A percentile compares a stretch with the other conserved stretches of the same genome.
phyloP scores from a whole-genome alignment of 306 rosid genomes.

The Lablab purpureus region DNA sequence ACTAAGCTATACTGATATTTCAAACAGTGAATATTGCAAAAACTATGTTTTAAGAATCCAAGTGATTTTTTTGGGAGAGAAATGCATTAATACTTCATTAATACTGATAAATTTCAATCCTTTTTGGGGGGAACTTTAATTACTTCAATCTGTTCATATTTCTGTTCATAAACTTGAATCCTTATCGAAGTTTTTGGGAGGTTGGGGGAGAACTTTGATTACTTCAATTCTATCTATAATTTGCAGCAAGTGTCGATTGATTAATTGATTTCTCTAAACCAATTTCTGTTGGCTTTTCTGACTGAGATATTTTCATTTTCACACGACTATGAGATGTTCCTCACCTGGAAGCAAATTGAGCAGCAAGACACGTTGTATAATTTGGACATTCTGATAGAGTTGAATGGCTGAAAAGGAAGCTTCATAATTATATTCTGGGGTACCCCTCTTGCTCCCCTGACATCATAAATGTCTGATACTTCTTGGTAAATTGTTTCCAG shows the following conservation, averaged over 20 bases:
- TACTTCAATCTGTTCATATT: not conserved
- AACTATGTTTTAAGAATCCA: not conserved
- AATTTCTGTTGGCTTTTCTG: slow-evolving; percentile 9
- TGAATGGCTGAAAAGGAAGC: slow-evolving; percentile 48
- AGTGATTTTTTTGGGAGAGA: not conserved
- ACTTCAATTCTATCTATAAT: slow-evolving; percentile 10
- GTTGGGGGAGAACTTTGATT: not conserved
- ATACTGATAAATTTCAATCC: not conserved
- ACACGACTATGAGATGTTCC: not conserved
- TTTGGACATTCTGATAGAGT: slow-evolving; percentile 28
- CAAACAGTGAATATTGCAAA: not conserved
- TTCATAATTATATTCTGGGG: slow-evolving; percentile 37
- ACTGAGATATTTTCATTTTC: not conserved
- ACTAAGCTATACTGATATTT: not conserved
- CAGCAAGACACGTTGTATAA: slow-evolving; percentile 45
- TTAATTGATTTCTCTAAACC: slow-evolving; percentile 18
- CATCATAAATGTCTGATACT: slow-evolving; percentile 49
- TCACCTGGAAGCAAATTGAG: slow-evolving; percentile 61
- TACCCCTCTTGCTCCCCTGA: slow-evolving; percentile 40
- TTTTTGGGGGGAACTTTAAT: not conserved
- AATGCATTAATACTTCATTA: not conserved
- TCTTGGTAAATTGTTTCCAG: slow-evolving; percentile 41
- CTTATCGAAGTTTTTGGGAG: no score
- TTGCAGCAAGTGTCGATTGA: not conserved
- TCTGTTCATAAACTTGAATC: not conserved